Percentiles rank a stretch among this genome's conserved stretches.
Conservation (phyloP, 2,329 filamentous ascomycete genomes). For the Sporothrix globosa region DNA sequence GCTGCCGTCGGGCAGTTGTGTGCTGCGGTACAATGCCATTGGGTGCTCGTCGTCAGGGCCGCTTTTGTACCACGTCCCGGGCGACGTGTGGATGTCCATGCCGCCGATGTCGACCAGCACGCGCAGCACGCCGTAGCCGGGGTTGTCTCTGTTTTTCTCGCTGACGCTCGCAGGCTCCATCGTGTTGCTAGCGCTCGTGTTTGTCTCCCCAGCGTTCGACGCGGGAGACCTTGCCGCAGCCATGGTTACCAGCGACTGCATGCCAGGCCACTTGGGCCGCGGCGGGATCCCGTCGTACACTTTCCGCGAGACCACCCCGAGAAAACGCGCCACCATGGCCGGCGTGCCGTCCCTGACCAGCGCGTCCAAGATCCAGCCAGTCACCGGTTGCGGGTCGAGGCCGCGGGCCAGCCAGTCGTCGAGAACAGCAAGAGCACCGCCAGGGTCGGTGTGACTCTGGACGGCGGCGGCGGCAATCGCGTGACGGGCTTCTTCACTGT, state of each 20-base stretch:
- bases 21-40: background rate
- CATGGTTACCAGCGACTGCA: slow-evolving; percentile 6
- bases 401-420: background rate
- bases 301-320: background rate
- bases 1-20: slow-evolving; percentile 13
- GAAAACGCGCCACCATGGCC: slow-evolving; percentile 19
- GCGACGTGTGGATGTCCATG: slow-evolving; percentile 23
- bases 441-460: background rate
- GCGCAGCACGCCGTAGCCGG: background rate
- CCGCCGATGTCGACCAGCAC: slow-evolving; percentile 26
- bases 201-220: too few species aligned
- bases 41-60: slow-evolving; percentile 28
- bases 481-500: background rate
- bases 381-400: slow-evolving; percentile 17
- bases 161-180: background rate
- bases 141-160: background rate
- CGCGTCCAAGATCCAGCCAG: slow-evolving; percentile 1
- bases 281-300: slow-evolving; percentile 13
- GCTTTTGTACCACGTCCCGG: background rate
- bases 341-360: slow-evolving; percentile 19
- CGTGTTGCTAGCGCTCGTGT: background rate
- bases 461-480: background rate
- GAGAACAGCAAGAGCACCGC: background rate
- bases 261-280: slow-evolving; percentile 9
- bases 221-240: background rate